Base-by-base conservation (phyloP, 2,329 filamentous ascomycete genomes). In the Fusarium napiforme region DNA sequence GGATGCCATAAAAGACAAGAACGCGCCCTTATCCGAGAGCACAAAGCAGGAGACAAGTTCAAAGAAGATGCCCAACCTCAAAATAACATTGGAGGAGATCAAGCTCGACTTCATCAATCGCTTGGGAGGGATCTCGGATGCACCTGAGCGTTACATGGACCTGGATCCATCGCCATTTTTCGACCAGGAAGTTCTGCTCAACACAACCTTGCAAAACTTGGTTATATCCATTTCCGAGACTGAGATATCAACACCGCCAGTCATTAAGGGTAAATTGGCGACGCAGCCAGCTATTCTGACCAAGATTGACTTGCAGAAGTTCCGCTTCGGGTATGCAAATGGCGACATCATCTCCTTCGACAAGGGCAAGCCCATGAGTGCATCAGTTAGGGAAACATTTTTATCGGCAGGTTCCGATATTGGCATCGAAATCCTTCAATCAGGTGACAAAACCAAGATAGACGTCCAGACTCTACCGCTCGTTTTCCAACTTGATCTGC, bases 381-480 rank as follows among this genome's bases (percentile, higher is more conserved):
- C 87, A 34, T 92, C 90, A 4, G 85, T 90, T 5, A 85, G 86
- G 56, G 90, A 91, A 75, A 86, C 87, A 0, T 88, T 90, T 68
- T 85, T 89, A 2, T 84, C 87, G 2, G 82, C 85, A 10, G 90
- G 89, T 2, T 84, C 88, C 28, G 90, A 92, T 75, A 77, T 92
- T 15, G 87, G 87, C 4, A 78, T 91, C 45, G 88, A 87, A 64
- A 80, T 91, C 32, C 77, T 82, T 0, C 86, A 87, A 73, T 82
- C 84, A 5, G 70, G 81, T 2, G 83, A 84, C 4, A 82, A 81
- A 9, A 86, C 83, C 19, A 84, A 84, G 64, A 87, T 93, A 21
- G 90, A 93, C 37, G 80, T 97, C 19, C 89, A 90, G 59, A 97
- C 95, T 1, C 86, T 97, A 15, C 94, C 95, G 10, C 81, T 98